Evolutionary conservation across 225 moss, liverwort and hornwort species (phyloP).

Genomic region (Climacium dendroides): DNA sequence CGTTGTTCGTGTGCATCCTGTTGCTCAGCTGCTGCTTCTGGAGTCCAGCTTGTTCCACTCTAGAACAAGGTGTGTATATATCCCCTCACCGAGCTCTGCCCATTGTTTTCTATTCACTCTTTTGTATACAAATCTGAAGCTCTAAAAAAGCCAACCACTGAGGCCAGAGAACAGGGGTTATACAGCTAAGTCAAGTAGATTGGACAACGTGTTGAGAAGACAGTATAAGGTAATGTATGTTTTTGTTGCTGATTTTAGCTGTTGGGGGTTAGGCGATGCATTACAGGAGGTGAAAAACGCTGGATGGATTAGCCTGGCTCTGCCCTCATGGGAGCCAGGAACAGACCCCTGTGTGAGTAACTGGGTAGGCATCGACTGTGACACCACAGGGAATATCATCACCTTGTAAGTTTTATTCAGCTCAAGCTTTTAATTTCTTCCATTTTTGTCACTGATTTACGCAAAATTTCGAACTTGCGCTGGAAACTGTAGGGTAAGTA

Average conservation of each 20-base stretch:
- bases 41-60: conserved; percentile 1
- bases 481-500: not conserved
- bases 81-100: not conserved
- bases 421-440: not conserved
- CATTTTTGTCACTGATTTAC: not conserved
- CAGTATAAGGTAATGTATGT: no score
- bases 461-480: not conserved
- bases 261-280: not conserved
- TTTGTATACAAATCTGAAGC: no score
- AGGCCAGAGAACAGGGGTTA: no score
- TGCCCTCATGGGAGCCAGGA: conserved; percentile 13
- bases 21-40: not conserved
- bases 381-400: conserved; percentile 19
- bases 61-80: conserved; percentile 7
- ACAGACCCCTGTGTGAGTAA: conserved; percentile 19
- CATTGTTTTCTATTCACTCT: not conserved
- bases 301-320: conserved; percentile 1
- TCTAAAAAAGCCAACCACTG: not conserved
- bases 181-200: not conserved
- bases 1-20: not conserved
- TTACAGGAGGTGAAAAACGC: conserved; percentile 29
- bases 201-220: not conserved
- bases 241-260: not conserved
- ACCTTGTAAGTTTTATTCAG: not conserved
- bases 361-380: conserved; percentile 21